A percentile compares a stretch with the other conserved stretches of the same genome.
These are phyloP conservation scores for Quercus phellos DNA, from an alignment of 331 rosid species.

Conservation along the genomic window DNA sequence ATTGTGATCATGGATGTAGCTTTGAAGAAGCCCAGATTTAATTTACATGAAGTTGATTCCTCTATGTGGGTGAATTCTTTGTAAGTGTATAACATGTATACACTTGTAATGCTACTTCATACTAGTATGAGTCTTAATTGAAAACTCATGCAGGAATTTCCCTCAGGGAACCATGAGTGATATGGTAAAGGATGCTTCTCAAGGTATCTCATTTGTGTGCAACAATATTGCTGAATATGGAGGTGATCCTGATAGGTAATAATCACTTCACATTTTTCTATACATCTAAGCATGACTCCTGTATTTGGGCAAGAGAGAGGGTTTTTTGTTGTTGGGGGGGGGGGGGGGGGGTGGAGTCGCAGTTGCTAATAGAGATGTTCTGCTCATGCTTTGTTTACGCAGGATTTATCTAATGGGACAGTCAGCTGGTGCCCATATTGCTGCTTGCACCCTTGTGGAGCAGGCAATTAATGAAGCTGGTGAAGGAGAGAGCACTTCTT, in stretches of 20 bases:
- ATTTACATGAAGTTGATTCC: background rate
- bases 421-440: conserved; percentile 98
- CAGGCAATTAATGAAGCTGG: conserved; percentile 93
- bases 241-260: conserved; percentile 84
- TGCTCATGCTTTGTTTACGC: conserved; percentile 12
- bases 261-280: background rate
- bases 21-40: background rate
- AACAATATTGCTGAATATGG: conserved; percentile 86
- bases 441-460: conserved; percentile 76
- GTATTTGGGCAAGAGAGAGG: background rate
- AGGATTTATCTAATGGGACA: conserved; percentile 97
- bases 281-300: background rate
- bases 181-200: conserved; percentile 81
- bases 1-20: background rate
- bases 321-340: too few species aligned
- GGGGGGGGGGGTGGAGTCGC: too few species aligned
- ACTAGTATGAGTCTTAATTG: conserved; percentile 2
- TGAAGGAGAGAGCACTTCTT: conserved; percentile 72
- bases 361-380: conserved; percentile 5
- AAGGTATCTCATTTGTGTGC: conserved; percentile 89
- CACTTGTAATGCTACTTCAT: conserved; percentile 14
- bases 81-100: conserved; percentile 5
- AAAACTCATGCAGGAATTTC: conserved; percentile 61
- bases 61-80: background rate
- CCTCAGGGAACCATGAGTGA: conserved; percentile 94